phyloP scores from a whole-genome alignment of 2,329 filamentous ascomycete genomes.

The Albophoma yamanashiensis region DNA sequence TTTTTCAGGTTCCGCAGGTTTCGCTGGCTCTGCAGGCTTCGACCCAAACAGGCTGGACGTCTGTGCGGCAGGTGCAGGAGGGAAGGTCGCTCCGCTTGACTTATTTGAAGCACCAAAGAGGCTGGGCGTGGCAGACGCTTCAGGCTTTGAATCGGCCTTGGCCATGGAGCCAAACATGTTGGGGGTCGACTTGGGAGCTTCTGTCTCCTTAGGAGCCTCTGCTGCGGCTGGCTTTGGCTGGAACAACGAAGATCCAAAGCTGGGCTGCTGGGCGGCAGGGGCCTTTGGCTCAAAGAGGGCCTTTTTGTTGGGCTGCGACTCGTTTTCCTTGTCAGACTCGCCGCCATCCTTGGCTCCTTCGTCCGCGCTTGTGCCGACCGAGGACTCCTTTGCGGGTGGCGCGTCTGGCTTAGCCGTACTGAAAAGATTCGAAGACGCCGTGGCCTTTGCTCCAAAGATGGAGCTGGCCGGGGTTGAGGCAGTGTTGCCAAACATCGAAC shows the following conservation, averaged over 20 bases:
- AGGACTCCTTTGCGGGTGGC: conserved; percentile 15
- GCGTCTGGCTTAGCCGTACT: conserved; percentile 21
- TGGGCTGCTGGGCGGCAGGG: conserved; percentile 17
- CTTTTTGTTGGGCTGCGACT: conserved; percentile 24
- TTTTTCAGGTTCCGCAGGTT: conserved; percentile 17
- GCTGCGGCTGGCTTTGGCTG: conserved; percentile 16
- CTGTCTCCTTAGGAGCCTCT: conserved; percentile 15
- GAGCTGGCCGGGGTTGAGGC: conserved; percentile 18
- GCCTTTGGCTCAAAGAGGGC: conserved; percentile 19
- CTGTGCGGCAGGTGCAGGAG: conserved; percentile 11
- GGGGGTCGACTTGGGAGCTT: conserved; percentile 14
- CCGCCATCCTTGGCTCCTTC: conserved; percentile 21
- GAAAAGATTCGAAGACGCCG: conserved; percentile 22
- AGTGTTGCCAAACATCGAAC: conserved; percentile 20
- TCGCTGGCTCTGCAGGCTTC: conserved; percentile 17
- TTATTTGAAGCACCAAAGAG: conserved; percentile 23
- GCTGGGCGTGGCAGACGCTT: conserved; percentile 15
- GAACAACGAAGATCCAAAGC: conserved; percentile 20
- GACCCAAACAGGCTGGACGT: conserved; percentile 23
- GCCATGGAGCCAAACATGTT: conserved; percentile 13
- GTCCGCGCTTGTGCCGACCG: conserved; percentile 10
- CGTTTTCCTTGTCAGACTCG: conserved; percentile 35
- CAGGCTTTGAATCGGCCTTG: conserved; percentile 14
- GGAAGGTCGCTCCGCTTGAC: background rate
- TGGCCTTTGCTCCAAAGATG: conserved; percentile 25